These are phyloP conservation scores for Nannochloris sp. DNA, from an alignment of 139 green algal genomes.

Conservation along the genomic window DNA sequence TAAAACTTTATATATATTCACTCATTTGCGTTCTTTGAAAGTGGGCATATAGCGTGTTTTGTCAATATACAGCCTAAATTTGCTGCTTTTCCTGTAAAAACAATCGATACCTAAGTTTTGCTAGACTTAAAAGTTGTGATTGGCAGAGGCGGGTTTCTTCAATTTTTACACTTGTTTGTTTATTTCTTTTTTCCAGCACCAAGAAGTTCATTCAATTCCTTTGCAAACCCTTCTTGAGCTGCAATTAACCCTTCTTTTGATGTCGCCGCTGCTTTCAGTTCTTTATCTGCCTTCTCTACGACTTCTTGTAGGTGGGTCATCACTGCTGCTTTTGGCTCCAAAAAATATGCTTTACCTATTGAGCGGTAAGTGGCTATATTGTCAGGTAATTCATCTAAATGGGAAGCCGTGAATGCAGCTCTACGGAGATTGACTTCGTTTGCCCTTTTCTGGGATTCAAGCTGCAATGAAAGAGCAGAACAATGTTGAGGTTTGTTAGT, in stretches of 20 bases:
- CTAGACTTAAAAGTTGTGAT: background rate
- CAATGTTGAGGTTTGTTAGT: background rate
- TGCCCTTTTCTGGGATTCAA: slow-evolving; percentile 13
- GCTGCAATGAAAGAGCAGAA: slow-evolving; percentile 5
- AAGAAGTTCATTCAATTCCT: slow-evolving; percentile 24
- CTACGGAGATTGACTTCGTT: slow-evolving; percentile 14
- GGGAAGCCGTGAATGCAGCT: slow-evolving; percentile 28
- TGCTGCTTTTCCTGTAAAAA: too few relatives aligned
- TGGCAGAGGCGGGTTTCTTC: too few relatives aligned
- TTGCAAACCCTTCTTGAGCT: background rate
- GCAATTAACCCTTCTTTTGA: slow-evolving; percentile 7
- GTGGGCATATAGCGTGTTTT: too few relatives aligned
- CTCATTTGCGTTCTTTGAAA: background rate
- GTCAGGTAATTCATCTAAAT: slow-evolving; percentile 27
- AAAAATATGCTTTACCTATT: slow-evolving; percentile 34
- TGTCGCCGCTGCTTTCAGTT: slow-evolving; percentile 7
- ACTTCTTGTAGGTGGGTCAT: slow-evolving; percentile 19
- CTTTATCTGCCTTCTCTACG: slow-evolving; percentile 5
- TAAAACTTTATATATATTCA: background rate
- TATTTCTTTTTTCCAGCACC: background rate
- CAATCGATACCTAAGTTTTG: too few relatives aligned
- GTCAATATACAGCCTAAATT: too few relatives aligned
- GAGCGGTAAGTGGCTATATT: slow-evolving; percentile 4
- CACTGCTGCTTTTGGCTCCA: slow-evolving; percentile 23
- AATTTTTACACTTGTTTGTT: background rate